These are phyloP conservation scores for Fallopia convolvulus DNA, from an alignment of 148 eudicot genomes.

Conservation along the genomic window DNA sequence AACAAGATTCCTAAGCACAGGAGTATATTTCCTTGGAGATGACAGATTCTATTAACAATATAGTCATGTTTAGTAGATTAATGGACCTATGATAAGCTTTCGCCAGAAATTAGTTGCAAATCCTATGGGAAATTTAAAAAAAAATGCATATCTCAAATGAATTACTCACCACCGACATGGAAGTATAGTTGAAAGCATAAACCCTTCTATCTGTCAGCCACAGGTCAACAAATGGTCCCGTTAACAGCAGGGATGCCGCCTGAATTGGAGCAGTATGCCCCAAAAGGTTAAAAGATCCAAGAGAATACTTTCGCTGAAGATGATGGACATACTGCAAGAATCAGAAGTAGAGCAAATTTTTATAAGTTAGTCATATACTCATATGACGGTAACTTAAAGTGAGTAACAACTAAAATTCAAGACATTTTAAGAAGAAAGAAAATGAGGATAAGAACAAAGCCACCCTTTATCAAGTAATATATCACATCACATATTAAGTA, in stretches of 20 bases:
- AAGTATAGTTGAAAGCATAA: conserved; percentile 27
- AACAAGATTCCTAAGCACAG: neutral
- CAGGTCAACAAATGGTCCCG: conserved; percentile 33
- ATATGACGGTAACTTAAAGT: neutral
- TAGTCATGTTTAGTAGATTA: neutral
- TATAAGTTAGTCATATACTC: neutral
- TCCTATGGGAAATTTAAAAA: neutral
- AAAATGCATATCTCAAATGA: neutral
- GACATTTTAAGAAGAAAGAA: neutral
- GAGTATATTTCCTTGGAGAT: neutral
- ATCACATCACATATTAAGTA: neutral
- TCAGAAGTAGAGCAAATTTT: neutral
- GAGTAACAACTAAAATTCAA: neutral
- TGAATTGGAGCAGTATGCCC: conserved; percentile 43
- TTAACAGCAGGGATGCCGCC: conserved; percentile 34
- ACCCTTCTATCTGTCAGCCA: conserved; percentile 35
- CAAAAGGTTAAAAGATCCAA: conserved; percentile 37
- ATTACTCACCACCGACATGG: conserved; percentile 27
- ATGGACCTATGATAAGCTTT: neutral
- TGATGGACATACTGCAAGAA: conserved; percentile 44
- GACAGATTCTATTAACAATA: neutral
- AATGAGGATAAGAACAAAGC: neutral
- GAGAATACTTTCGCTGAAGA: conserved; percentile 38
- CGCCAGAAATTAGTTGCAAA: neutral
- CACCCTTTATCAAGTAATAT: neutral